Percentiles rank a stretch among this genome's conserved stretches.
Evolutionary conservation across 2,329 filamentous ascomycete species (phyloP).

Genomic region (Xylaria multiplex): DNA sequence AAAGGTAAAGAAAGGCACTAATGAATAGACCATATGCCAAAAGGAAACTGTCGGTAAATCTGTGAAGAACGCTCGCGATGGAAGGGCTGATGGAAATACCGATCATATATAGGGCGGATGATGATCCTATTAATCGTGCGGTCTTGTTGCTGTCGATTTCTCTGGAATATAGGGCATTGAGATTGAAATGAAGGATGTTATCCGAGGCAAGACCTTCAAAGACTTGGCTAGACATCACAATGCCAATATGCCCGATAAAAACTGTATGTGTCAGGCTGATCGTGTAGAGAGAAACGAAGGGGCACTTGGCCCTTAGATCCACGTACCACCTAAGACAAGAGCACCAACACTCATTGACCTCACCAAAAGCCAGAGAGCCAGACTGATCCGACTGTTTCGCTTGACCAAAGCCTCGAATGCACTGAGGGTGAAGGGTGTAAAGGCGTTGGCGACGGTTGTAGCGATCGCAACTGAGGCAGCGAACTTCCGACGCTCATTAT

Average conservation of each 20-base stretch:
- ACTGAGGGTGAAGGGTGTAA: too few relatives aligned
- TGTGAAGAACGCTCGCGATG: constrained; percentile 23
- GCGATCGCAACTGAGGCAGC: too few relatives aligned
- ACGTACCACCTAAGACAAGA: neutral
- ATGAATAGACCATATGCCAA: constrained; percentile 30
- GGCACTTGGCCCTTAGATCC: too few relatives aligned
- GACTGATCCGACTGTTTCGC: too few relatives aligned
- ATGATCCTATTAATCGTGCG: constrained; percentile 31
- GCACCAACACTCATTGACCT: neutral
- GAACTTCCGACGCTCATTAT: too few relatives aligned
- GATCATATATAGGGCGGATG: constrained; percentile 36
- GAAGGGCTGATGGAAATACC: constrained; percentile 34
- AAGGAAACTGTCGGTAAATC: constrained; percentile 31
- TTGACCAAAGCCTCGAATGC: too few relatives aligned
- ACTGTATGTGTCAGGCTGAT: constrained; percentile 13
- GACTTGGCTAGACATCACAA: constrained; percentile 31
- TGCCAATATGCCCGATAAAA: constrained; percentile 4
- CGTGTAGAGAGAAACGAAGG: too few relatives aligned
- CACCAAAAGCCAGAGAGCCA: neutral
- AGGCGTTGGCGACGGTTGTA: too few relatives aligned
- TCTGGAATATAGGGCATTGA: constrained; percentile 29
- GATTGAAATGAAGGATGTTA: constrained; percentile 37
- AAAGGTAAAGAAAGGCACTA: neutral
- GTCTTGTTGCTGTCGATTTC: neutral
- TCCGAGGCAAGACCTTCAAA: constrained; percentile 40